phyloP scores from a whole-genome alignment of 441 rosid genomes.

The Eutrema salsugineum region DNA sequence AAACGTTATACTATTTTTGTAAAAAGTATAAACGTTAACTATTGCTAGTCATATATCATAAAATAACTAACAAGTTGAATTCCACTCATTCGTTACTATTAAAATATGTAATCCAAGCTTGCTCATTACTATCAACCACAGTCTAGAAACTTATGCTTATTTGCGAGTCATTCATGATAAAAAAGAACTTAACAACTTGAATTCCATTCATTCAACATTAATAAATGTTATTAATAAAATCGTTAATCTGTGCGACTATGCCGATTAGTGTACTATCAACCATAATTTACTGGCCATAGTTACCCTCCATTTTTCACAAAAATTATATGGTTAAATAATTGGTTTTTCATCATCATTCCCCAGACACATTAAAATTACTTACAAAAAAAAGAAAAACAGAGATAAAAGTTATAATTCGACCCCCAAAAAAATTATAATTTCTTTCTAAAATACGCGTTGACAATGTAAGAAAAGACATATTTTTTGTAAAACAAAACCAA shows the following conservation, averaged over 20 bases:
- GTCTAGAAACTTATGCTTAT: neutral
- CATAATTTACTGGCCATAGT: neutral
- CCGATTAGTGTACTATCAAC: neutral
- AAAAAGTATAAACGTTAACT: neutral
- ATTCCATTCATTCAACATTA: neutral
- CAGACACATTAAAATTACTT: neutral
- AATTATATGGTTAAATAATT: too few relatives aligned
- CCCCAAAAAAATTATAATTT: too few relatives aligned
- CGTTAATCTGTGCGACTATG: neutral
- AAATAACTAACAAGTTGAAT: conserved; percentile 7
- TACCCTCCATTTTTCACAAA: neutral
- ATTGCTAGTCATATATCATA: neutral
- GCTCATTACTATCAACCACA: neutral
- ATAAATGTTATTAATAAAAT: neutral
- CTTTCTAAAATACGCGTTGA: too few relatives aligned
- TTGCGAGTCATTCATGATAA: neutral
- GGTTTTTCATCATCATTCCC: neutral
- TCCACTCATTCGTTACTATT: neutral
- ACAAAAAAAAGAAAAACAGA: too few relatives aligned
- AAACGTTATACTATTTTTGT: neutral
- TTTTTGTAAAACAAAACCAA: too few relatives aligned
- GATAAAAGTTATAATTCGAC: too few relatives aligned
- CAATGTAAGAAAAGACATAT: too few relatives aligned
- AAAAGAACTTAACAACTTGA: neutral
- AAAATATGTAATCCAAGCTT: neutral